Percentiles rank a stretch among this genome's conserved stretches.
Conservation (phyloP, 768 basidiomycete genomes). For the Tricholoma furcatifolium region DNA sequence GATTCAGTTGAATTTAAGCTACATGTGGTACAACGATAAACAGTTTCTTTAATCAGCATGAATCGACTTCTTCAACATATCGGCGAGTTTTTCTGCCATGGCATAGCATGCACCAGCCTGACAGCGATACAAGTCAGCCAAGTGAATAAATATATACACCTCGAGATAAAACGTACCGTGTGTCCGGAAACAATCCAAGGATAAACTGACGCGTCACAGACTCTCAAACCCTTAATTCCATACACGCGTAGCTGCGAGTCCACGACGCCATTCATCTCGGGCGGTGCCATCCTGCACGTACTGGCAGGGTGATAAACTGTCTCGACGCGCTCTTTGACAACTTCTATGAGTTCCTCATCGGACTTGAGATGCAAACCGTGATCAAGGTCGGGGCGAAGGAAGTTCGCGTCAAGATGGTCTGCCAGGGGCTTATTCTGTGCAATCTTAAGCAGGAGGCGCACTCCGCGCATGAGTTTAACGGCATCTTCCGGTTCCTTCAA, state of each 20-base stretch:
- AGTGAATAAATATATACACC: not conserved
- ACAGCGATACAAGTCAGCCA: not conserved
- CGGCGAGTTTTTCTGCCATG: constrained; percentile 15
- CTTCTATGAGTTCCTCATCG: constrained; percentile 37
- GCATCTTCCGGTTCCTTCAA: constrained; percentile 36
- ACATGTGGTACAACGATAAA: not conserved
- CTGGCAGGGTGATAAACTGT: constrained; percentile 46
- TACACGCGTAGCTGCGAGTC: constrained; percentile 42
- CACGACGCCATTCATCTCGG: constrained; percentile 40
- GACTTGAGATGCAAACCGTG: constrained; percentile 30
- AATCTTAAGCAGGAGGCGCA: constrained; percentile 33
- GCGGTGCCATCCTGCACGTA: constrained; percentile 46
- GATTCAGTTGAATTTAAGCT: not conserved
- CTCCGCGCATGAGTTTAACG: constrained; percentile 35
- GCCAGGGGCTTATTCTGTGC: constrained; percentile 34
- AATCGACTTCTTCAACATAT: constrained; percentile 12
- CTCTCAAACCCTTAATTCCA: constrained; percentile 39
- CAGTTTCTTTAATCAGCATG: not conserved
- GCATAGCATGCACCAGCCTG: constrained; percentile 18
- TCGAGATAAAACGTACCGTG: constrained; percentile 25
- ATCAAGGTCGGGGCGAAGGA: constrained; percentile 33
- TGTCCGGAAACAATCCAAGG: constrained; percentile 41
- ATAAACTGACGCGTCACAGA: constrained; percentile 42
- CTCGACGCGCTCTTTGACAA: constrained; percentile 39
- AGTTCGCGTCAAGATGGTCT: constrained; percentile 28